Base-by-base conservation (phyloP, 495 filamentous ascomycete genomes). In the Aspergillus cavernicola region DNA sequence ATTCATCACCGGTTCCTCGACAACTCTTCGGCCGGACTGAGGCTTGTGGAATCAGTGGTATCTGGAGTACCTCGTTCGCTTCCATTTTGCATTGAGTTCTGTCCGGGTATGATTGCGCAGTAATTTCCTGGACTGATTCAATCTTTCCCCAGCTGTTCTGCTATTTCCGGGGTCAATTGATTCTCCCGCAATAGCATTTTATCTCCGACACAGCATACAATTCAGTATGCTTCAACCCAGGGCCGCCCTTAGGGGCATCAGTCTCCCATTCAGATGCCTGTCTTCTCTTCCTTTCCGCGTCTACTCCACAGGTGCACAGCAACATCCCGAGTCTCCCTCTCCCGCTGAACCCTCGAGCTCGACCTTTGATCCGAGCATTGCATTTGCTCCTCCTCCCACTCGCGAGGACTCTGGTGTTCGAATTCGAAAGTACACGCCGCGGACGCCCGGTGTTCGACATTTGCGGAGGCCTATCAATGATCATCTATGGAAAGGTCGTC, bases 391-490 rank as follows among this genome's bases (percentile, higher is more conserved):
- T 63, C 74, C 72, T 0, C 74, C 77, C 1, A 66, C 67, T 28
- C 71, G 74, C 32, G 67, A 66, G 48, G 58, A 66, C 23, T 56
- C 66, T 28, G 69, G 70, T 29, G 61, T 73, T 7, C 38, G 53
- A 11, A 66, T 96, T 68, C 83, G 88, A 55, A 92, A 85, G 33
- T 98, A 98, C 66, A 97, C 90, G 69, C 93, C 93, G 32, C 86
- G 89, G 46, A 98, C 95, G 9, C 93, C 93, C 35, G 95, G 93
- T 80, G 64, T 96, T 35, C 86, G 93, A 53, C 95, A 98, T 79
- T 76, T 98, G 50, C 85, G 83, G 54, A 80, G 93, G 15, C 90
- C 93, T 9, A 85, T 97, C 65, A 96, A 96, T 71, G 93, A 97
- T 57, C 95, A 97, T 67, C 76, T 98, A 26, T 97, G 87, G 86